Evolutionary conservation across 2,329 filamentous ascomycete species (phyloP).

Genomic region (Monosporascus ibericus): DNA sequence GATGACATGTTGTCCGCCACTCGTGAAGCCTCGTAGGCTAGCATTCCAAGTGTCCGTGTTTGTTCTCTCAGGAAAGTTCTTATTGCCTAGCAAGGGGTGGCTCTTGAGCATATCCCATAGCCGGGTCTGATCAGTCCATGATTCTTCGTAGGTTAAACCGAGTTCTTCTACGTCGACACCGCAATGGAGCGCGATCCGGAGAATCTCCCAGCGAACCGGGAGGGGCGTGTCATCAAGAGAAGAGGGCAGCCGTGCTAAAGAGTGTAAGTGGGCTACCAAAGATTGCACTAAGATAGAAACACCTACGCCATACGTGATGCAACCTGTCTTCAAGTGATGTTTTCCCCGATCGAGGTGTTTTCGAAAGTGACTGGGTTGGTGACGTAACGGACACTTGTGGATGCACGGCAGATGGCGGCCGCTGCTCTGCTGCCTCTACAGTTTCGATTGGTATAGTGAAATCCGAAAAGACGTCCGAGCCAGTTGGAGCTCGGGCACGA

Average conservation of each 20-base stretch:
- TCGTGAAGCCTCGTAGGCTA: conserved; percentile 30
- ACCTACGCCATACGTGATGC: conserved; percentile 24
- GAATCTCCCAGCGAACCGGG: conserved; percentile 46
- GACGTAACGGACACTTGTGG: not conserved
- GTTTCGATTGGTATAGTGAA: not conserved
- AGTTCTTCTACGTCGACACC: conserved; percentile 31
- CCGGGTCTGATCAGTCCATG: conserved; percentile 36
- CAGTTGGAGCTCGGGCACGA: not conserved
- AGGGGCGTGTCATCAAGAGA: conserved; percentile 40
- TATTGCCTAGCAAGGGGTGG: conserved; percentile 35
- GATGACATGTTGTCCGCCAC: conserved; percentile 31
- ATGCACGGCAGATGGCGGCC: not conserved
- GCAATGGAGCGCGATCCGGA: conserved; percentile 41
- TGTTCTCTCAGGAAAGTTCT: conserved; percentile 42
- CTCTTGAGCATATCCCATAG: conserved; percentile 36
- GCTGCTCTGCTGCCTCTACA: not conserved
- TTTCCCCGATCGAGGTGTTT: not conserved
- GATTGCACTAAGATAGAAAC: not conserved
- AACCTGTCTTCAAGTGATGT: conserved; percentile 13
- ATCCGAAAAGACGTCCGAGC: not conserved
- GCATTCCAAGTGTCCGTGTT: conserved; percentile 39
- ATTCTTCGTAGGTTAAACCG: conserved; percentile 29
- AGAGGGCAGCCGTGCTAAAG: conserved; percentile 26
- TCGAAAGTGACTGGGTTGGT: not conserved
- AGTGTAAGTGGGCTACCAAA: not conserved